These are phyloP conservation scores for Pulveroboletus sp. DNA, from an alignment of 768 basidiomycete genomes.

Conservation along the genomic window DNA sequence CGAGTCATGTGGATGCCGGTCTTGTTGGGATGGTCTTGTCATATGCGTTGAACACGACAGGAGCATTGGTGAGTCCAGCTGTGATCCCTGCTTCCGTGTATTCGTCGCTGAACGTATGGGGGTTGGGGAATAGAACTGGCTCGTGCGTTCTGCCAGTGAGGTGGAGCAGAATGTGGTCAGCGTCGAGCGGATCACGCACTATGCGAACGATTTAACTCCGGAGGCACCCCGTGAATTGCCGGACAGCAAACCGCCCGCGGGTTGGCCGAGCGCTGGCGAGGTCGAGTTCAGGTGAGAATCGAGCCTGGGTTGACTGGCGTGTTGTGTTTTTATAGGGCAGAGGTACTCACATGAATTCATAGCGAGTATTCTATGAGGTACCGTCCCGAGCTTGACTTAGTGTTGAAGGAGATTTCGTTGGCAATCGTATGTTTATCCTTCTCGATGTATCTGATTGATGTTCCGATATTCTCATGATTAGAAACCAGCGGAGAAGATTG, in stretches of 20 bases:
- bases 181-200: constrained; percentile 83
- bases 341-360: neutral
- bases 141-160: constrained; percentile 78
- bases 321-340: neutral
- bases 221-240: constrained; percentile 75
- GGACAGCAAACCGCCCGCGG: constrained; percentile 44
- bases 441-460: neutral
- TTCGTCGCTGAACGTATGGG: neutral
- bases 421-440: constrained; percentile 45
- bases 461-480: constrained; percentile 26
- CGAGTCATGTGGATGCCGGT: constrained; percentile 79
- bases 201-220: constrained; percentile 56
- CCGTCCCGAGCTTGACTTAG: constrained; percentile 72
- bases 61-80: constrained; percentile 56
- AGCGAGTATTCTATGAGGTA: constrained; percentile 77
- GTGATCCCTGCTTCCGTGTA: no score
- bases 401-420: constrained; percentile 72
- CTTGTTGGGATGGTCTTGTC: constrained; percentile 82
- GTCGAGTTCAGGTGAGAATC: constrained; percentile 68
- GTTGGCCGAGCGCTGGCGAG: constrained; percentile 72
- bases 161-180: constrained; percentile 90
- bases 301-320: neutral
- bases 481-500: constrained; percentile 80
- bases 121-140: constrained; percentile 55
- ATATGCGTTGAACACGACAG: constrained; percentile 80